Percentiles rank a stretch among this genome's conserved stretches.
These are phyloP conservation scores for Penicillium fimorum DNA, from an alignment of 495 filamentous ascomycete species.

Conservation along the genomic window DNA sequence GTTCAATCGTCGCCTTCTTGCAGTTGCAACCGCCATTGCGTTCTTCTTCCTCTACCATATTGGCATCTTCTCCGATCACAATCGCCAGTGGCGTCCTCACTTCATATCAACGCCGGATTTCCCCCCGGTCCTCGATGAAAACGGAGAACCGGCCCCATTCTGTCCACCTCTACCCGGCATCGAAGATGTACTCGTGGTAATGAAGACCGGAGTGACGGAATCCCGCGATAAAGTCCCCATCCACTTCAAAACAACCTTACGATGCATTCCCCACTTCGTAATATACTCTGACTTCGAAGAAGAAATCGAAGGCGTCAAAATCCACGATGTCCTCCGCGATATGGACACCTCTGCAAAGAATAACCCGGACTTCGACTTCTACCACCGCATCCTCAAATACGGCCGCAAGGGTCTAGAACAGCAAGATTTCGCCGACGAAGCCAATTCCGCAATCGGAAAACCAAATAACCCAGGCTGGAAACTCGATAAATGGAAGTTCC, in stretches of 20 bases:
- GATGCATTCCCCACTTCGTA: slow-evolving; percentile 52
- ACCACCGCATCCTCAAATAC: slow-evolving; percentile 45
- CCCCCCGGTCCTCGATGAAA: slow-evolving; percentile 12
- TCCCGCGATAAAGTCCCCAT: slow-evolving; percentile 43
- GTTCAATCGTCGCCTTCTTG: slow-evolving; percentile 31
- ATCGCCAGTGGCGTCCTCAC: slow-evolving; percentile 7
- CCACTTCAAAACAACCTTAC: slow-evolving; percentile 52
- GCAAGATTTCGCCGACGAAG: slow-evolving; percentile 43
- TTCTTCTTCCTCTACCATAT: slow-evolving; percentile 38
- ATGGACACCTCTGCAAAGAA: slow-evolving; percentile 39
- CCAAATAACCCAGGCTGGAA: slow-evolving; percentile 54
- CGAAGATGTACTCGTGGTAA: slow-evolving; percentile 45
- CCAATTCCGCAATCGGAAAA: slow-evolving; percentile 46
- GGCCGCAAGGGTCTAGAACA: slow-evolving; percentile 41
- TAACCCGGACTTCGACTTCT: slow-evolving; percentile 51
- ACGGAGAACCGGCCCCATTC: slow-evolving; percentile 18
- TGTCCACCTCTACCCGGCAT: slow-evolving; percentile 44
- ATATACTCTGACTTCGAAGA: slow-evolving; percentile 58
- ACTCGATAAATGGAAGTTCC: slow-evolving; percentile 60
- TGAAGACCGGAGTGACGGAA: slow-evolving; percentile 50
- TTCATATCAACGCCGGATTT: slow-evolving; percentile 8
- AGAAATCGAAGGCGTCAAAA: slow-evolving; percentile 42
- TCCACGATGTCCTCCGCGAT: slow-evolving; percentile 49
- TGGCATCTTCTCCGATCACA: slow-evolving; percentile 21
- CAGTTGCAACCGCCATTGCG: slow-evolving; percentile 26